Percentiles rank a stretch among this genome's conserved stretches.
Evolutionary conservation across 441 rosid species (phyloP).

Genomic region (Geranium incanum): DNA sequence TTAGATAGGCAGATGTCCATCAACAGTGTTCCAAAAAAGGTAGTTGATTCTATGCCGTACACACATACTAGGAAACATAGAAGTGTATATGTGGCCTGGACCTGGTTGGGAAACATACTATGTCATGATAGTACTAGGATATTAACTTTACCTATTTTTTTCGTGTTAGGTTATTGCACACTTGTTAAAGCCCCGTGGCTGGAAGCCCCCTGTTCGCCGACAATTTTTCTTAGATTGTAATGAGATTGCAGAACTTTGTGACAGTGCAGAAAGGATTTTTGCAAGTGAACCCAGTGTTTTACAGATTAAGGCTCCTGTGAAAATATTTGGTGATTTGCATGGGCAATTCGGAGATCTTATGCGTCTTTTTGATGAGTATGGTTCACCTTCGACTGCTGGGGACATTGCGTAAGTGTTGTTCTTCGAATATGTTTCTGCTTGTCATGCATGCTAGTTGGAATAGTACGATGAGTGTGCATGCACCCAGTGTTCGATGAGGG

Average conservation of each 20-base stretch:
- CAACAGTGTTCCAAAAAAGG: constrained; percentile 92
- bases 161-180: constrained; percentile 61
- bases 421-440: background rate
- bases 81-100: too few species aligned
- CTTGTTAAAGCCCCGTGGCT: constrained; percentile 93
- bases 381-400: constrained; percentile 96
- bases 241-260: constrained; percentile 97
- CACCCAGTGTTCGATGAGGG: too few species aligned
- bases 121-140: background rate
- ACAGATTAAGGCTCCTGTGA: constrained; percentile 84
- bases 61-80: too few species aligned
- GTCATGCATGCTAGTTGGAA: constrained; percentile 9
- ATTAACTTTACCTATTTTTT: background rate
- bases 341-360: constrained; percentile 99
- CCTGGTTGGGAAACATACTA: background rate
- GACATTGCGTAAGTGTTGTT: constrained; percentile 79
- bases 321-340: constrained; percentile 96
- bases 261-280: constrained; percentile 79
- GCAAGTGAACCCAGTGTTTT: constrained; percentile 82
- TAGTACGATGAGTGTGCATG: too few species aligned
- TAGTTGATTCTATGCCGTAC: constrained; percentile 16
- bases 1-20: constrained; percentile 93
- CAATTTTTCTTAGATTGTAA: constrained; percentile 97
- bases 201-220: constrained; percentile 97
- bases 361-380: constrained; percentile 98